Base-by-base conservation (phyloP, 805 yeast species). In the Starmerella tilneyi region DNA sequence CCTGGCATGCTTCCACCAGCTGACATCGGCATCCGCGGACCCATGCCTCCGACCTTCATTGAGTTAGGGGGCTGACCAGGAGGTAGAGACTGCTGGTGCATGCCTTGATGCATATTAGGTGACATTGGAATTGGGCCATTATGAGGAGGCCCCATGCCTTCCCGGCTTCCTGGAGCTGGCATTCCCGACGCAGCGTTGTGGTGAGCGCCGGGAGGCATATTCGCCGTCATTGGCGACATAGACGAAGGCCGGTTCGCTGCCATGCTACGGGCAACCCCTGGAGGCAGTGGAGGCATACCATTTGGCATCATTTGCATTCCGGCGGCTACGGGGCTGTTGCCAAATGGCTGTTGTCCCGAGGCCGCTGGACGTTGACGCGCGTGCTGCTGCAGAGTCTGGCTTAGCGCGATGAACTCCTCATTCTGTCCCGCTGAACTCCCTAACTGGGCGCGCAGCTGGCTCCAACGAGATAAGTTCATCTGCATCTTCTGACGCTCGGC, bases 381-480 rank as follows among this genome's bases (percentile, higher is more conserved):
- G 22, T 44, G 43, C 33, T 46, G 48, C 37, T 47, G 55, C 21
- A 55, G 50, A 16, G 44, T 28, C 20, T 48, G 53, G 44, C 55
- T 41, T 22, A 52, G 48, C 30, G 57, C 59, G 47, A 56, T 58
- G 45, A 52, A 54, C 52, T 59, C 60, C 30, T 58, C 62, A 46
- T 50, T 53, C 32, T 54, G 57, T 15, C 37, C n/a, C 17, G 47
- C 60, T 15, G 49, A 51, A 45, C 53, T 49, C 39, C 61, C 62
- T 45, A 47, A 53, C 49, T 53, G 55, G 35, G 43, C 28, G 40
- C 54, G 52, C 40, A 54, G 52, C 44, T 49, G 48, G 43, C 49
- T 56, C 58, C 56, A 53, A 41, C 59, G 59, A 39, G 49, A 46
- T 54, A 49, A 48, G 61, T 59, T 36, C 50, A 60, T 49, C 56